Conservation (phyloP, 164 flowering plant species). For the Vitis labrusca region DNA sequence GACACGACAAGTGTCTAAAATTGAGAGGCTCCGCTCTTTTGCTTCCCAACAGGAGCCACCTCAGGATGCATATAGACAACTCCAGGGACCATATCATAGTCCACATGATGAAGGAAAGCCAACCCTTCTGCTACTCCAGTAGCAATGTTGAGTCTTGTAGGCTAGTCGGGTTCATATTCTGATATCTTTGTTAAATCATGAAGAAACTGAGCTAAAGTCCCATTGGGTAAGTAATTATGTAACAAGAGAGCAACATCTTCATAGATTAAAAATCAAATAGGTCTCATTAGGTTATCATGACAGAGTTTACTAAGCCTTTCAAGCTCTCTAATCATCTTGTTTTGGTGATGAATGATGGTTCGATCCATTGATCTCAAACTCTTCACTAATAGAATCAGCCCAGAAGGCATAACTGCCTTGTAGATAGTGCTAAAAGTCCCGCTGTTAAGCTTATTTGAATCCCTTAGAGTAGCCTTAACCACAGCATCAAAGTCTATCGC, state of each 20-base stretch:
- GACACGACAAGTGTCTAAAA: too few species aligned
- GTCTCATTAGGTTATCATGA: constrained; percentile 80
- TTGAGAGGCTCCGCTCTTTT: too few species aligned
- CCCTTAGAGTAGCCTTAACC: constrained; percentile 78
- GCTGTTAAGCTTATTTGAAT: constrained; percentile 66
- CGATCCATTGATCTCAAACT: constrained; percentile 83
- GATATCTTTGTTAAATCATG: constrained; percentile 27
- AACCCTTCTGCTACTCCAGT: constrained; percentile 55
- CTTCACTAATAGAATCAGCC: constrained; percentile 69
- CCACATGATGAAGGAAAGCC: too few species aligned
- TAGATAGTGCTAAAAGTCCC: constrained; percentile 91
- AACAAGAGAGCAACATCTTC: constrained; percentile 84
- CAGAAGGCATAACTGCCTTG: constrained; percentile 96
- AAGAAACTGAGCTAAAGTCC: constrained; percentile 73
- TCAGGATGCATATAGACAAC: too few species aligned
- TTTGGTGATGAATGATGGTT: constrained; percentile 72
- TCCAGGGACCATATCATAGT: too few species aligned
- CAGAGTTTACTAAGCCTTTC: constrained; percentile 72
- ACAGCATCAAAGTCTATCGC: constrained; percentile 88
- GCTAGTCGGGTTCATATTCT: too few species aligned
- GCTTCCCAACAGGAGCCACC: too few species aligned
- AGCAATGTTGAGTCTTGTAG: too few species aligned
- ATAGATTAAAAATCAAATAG: constrained; percentile 78
- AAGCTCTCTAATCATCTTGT: constrained; percentile 93
- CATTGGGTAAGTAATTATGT: constrained; percentile 71